Percentiles rank a stretch among this genome's conserved stretches.
These are phyloP conservation scores for Fusarium pilosicola DNA, from an alignment of 2,329 filamentous ascomycete species.

Conservation along the genomic window DNA sequence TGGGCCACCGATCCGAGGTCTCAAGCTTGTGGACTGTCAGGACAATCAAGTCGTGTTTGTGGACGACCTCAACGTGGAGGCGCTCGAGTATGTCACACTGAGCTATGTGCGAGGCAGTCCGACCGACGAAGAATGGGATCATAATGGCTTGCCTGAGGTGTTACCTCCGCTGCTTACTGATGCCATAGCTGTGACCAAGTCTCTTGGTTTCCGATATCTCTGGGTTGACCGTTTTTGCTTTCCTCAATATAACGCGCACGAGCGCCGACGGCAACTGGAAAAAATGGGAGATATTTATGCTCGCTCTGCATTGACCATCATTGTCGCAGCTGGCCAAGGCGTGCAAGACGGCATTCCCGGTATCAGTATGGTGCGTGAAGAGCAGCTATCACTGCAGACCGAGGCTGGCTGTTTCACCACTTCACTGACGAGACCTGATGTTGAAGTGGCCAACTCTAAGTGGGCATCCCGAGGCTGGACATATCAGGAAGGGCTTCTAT, in stretches of 20 bases:
- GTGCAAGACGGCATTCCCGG: conserved; percentile 49
- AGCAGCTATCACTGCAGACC: conserved; percentile 50
- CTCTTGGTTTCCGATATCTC: conserved; percentile 50
- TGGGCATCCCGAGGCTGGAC: conserved; percentile 52
- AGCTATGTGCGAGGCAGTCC: conserved; percentile 49
- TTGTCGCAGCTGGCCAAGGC: conserved; percentile 49
- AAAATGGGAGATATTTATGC: conserved; percentile 50
- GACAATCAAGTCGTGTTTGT: conserved; percentile 45
- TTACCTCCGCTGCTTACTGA: conserved; percentile 48
- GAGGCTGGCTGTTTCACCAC: conserved; percentile 50
- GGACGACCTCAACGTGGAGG: conserved; percentile 39
- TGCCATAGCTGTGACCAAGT: conserved; percentile 46
- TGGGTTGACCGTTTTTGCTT: conserved; percentile 53
- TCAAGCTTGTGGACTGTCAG: conserved; percentile 49
- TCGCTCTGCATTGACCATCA: conserved; percentile 48
- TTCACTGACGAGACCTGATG: conserved; percentile 49
- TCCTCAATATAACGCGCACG: conserved; percentile 41
- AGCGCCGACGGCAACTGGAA: conserved; percentile 44
- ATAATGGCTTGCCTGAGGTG: conserved; percentile 36
- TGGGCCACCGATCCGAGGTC: conserved; percentile 37
- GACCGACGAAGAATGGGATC: conserved; percentile 30
- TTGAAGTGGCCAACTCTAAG: conserved; percentile 48
- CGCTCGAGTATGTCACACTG: conserved; percentile 48
- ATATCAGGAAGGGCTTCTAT: conserved; percentile 51
- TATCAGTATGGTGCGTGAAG: conserved; percentile 47